Evolutionary conservation across 208 protist genomes (phyloP).

Genomic region (Crithidia brevicula): DNA sequence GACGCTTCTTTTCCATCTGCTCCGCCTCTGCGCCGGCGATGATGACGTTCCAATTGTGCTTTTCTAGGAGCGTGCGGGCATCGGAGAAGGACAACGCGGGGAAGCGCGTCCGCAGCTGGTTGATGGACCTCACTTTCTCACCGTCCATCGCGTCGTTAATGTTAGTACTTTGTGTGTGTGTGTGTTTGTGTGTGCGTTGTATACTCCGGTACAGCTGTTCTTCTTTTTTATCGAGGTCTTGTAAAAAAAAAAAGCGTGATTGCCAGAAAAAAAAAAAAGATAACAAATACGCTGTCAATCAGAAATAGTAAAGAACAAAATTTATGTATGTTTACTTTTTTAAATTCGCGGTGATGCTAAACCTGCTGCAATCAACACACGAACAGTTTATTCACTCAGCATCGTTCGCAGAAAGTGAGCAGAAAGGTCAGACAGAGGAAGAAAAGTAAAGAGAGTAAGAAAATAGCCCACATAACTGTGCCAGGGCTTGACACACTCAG

Average conservation of each 20-base stretch:
- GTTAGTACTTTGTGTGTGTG: slow-evolving; percentile 1
- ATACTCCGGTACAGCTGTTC: too few relatives aligned
- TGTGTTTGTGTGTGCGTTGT: slow-evolving; percentile 23
- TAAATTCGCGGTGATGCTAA: too few relatives aligned
- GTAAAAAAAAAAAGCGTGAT: slow-evolving; percentile 1
- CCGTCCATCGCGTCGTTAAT: slow-evolving; percentile 24
- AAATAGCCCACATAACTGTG: too few relatives aligned
- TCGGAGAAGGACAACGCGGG: slow-evolving; percentile 41
- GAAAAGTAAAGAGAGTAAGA: too few relatives aligned
- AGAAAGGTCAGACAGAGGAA: too few relatives aligned
- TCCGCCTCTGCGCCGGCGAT: slow-evolving; percentile 37
- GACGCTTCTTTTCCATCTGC: slow-evolving; percentile 18
- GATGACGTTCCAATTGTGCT: slow-evolving; percentile 43
- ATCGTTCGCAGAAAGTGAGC: too few relatives aligned
- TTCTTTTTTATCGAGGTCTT: too few relatives aligned
- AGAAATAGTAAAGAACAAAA: too few relatives aligned
- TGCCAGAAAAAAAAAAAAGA: not conserved
- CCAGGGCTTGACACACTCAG: too few relatives aligned
- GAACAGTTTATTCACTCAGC: too few relatives aligned
- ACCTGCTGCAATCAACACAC: too few relatives aligned
- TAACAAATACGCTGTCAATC: not conserved
- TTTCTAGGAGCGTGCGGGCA: slow-evolving; percentile 33
- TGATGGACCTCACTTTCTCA: slow-evolving; percentile 34
- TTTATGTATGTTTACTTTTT: not conserved
- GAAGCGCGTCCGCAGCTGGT: slow-evolving; percentile 43